Conservation (phyloP, 768 basidiomycete species). For the Ephemerocybe angulata region DNA sequence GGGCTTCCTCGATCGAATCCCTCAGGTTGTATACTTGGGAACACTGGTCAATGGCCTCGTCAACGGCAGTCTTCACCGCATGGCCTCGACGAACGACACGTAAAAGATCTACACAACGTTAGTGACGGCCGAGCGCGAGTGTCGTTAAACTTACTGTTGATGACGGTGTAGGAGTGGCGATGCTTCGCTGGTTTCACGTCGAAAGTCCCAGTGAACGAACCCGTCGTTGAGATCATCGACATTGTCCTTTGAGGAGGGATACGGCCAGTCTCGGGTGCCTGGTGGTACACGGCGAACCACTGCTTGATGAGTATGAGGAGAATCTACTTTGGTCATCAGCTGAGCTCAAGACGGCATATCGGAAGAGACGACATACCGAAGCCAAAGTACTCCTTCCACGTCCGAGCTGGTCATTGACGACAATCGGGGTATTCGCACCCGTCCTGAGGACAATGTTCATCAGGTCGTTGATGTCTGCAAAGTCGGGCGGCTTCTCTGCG, state of each 20-base stretch:
- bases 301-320: conserved; percentile 78
- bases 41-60: conserved; percentile 86
- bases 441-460: conserved; percentile 75
- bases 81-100: conserved; percentile 85
- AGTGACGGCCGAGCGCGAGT: background rate
- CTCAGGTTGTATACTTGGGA: conserved; percentile 79
- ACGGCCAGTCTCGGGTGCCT: conserved; percentile 37
- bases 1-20: conserved; percentile 82
- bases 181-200: conserved; percentile 21
- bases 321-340: too few species aligned
- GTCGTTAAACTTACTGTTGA: conserved; percentile 8
- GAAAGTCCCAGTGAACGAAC: conserved; percentile 26
- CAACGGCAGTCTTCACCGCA: conserved; percentile 80
- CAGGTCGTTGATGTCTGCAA: conserved; percentile 68
- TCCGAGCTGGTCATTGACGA: conserved; percentile 95
- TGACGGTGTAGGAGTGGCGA: background rate
- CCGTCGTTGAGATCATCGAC: too few species aligned
- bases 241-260: conserved; percentile 34
- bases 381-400: conserved; percentile 88
- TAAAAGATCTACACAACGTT: conserved; percentile 54
- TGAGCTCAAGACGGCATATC: too few species aligned
- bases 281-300: conserved; percentile 61
- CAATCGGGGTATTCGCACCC: conserved; percentile 70
- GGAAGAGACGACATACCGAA: conserved; percentile 61
- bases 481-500: conserved; percentile 78